phyloP scores from a whole-genome alignment of 345 rosid species.

The Salix udensis region DNA sequence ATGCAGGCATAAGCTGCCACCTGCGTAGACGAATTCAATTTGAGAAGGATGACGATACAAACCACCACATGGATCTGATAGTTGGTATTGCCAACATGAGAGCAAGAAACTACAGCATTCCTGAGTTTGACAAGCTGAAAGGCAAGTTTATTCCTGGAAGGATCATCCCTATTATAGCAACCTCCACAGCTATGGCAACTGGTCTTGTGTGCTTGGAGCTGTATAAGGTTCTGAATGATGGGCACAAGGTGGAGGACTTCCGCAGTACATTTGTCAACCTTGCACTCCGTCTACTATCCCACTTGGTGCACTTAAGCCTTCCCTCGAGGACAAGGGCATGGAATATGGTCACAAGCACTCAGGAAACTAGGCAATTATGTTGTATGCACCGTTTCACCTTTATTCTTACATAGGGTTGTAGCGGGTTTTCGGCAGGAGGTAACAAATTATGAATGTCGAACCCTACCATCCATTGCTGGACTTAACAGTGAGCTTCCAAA shows the following conservation, averaged over 20 bases:
- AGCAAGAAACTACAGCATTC: slow-evolving; percentile 93
- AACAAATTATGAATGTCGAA: too few species aligned
- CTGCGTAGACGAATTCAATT: slow-evolving; percentile 81
- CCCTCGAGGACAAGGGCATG: too few species aligned
- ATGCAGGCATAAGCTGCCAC: slow-evolving; percentile 51
- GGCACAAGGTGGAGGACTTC: slow-evolving; percentile 80
- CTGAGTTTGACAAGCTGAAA: slow-evolving; percentile 93
- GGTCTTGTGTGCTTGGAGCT: slow-evolving; percentile 96
- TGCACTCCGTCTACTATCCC: slow-evolving; percentile 81
- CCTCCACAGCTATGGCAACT: slow-evolving; percentile 94
- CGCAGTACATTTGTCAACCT: slow-evolving; percentile 93
- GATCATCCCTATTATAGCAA: slow-evolving; percentile 96
- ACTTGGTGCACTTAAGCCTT: too few species aligned
- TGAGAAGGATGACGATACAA: slow-evolving; percentile 98
- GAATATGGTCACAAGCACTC: too few species aligned
- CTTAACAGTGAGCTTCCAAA: too few species aligned
- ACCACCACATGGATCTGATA: slow-evolving; percentile 96
- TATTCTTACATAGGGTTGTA: too few species aligned
- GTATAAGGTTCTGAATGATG: slow-evolving; percentile 77
- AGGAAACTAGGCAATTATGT: too few species aligned
- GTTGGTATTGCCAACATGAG: slow-evolving; percentile 99
- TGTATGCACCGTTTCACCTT: too few species aligned
- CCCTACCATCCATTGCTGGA: too few species aligned
- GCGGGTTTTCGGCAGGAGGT: too few species aligned
- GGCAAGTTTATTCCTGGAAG: slow-evolving; percentile 99